Evolutionary conservation across 768 basidiomycete species (phyloP).

Genomic region (Panaeolus cyanescens): DNA sequence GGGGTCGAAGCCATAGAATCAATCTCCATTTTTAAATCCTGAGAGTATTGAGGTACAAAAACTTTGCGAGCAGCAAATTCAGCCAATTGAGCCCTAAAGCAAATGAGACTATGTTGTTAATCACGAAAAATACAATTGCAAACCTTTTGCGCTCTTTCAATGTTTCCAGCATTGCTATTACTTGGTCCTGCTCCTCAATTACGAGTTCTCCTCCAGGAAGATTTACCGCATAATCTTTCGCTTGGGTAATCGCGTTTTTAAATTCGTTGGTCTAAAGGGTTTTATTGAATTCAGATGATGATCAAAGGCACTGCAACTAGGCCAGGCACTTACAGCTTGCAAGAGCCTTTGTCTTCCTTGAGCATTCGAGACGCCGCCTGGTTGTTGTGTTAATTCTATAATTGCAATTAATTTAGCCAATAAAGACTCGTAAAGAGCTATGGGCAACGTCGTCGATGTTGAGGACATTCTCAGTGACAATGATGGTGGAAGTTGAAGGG

Average conservation of each 20-base stretch:
- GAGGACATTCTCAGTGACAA: conserved; percentile 25
- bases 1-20: conserved; percentile 81
- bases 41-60: conserved; percentile 22
- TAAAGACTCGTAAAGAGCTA: conserved; percentile 55
- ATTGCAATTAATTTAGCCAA: conserved; percentile 61
- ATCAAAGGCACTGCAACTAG: background rate
- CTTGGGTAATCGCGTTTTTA: conserved; percentile 56
- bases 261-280: conserved; percentile 67
- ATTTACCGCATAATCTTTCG: conserved; percentile 56
- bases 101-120: background rate
- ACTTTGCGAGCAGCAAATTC: conserved; percentile 50
- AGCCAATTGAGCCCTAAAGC: conserved; percentile 51
- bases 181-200: conserved; percentile 68
- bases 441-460: conserved; percentile 36
- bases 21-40: conserved; percentile 57
- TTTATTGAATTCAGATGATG: background rate
- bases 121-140: conserved; percentile 12
- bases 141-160: conserved; percentile 67
- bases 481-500: conserved; percentile 4
- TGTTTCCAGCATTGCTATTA: conserved; percentile 67
- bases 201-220: conserved; percentile 76
- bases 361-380: conserved; percentile 53
- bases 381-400: conserved; percentile 59
- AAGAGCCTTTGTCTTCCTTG: conserved; percentile 68
- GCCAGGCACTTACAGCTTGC: conserved; percentile 51